Conservation (phyloP, 1,139 yeast genomes). For the Groenewaldozyma auringiensis region DNA sequence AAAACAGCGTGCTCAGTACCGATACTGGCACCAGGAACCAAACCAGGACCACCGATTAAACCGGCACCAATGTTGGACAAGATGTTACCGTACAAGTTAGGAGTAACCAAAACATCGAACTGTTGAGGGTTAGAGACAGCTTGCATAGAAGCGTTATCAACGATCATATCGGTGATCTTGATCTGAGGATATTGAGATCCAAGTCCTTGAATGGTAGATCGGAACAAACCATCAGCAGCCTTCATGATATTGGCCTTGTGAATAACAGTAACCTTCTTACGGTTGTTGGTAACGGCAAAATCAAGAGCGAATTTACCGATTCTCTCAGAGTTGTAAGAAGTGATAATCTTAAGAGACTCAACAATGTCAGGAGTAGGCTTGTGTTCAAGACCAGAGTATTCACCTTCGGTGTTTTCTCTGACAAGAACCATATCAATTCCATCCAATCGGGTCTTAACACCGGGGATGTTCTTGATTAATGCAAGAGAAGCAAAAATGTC, state of each 20-base stretch:
- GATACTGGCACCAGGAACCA: constrained; percentile 96
- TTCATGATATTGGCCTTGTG: constrained; percentile 99
- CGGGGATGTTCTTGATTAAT: constrained; percentile 87
- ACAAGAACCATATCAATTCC: constrained; percentile 90
- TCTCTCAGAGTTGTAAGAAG: constrained; percentile 92
- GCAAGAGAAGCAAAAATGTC: constrained; percentile 94
- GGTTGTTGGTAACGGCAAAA: constrained; percentile 85
- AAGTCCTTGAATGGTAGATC: constrained; percentile 85
- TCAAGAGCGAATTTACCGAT: constrained; percentile 96
- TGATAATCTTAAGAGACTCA: constrained; percentile 91
- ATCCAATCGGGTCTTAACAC: constrained; percentile 81
- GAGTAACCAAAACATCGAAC: constrained; percentile 95
- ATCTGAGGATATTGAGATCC: constrained; percentile 87
- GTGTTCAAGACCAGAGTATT: constrained; percentile 97
- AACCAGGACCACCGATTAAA: constrained; percentile 96
- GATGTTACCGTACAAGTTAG: constrained; percentile 96
- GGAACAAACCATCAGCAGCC: constrained; percentile 96
- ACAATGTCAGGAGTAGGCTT: constrained; percentile 97
- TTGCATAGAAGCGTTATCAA: constrained; percentile 98
- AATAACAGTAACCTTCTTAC: constrained; percentile 90
- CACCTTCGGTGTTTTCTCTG: constrained; percentile 98
- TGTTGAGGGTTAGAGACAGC: constrained; percentile 98
- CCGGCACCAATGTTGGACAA: constrained; percentile 98
- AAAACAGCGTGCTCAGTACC: constrained; percentile 97
- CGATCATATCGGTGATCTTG: constrained; percentile 85